phyloP scores from a whole-genome alignment of 192 early-diverging fungal genomes.

The Hyaloraphidium curvatum region DNA sequence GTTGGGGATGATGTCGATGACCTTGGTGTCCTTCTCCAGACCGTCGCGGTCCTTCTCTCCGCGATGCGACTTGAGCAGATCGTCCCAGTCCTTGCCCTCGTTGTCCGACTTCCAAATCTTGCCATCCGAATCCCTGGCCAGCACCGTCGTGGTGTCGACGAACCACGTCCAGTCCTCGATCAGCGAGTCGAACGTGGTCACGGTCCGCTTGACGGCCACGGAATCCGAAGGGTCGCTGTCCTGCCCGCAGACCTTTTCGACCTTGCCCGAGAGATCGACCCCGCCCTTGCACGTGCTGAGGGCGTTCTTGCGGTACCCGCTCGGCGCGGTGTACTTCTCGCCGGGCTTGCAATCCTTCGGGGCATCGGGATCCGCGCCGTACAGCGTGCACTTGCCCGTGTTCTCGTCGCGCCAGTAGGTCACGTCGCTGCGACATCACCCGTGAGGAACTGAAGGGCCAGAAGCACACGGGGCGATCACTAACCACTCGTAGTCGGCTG shows the following conservation, averaged over 20 bases:
- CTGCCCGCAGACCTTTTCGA: constrained; percentile 50
- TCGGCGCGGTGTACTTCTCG: constrained; percentile 41
- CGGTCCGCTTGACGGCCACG: not conserved
- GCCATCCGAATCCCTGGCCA: constrained; percentile 41
- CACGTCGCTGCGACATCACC: not conserved
- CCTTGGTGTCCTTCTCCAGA: constrained; percentile 45
- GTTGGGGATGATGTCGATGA: constrained; percentile 12
- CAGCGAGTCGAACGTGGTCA: not conserved
- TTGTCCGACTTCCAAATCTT: constrained; percentile 77
- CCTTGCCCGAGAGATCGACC: constrained; percentile 32
- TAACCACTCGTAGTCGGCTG: not conserved
- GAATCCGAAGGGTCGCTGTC: not conserved
- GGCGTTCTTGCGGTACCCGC: constrained; percentile 63
- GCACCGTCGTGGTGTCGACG: not conserved
- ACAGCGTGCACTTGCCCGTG: not conserved
- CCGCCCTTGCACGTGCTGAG: constrained; percentile 61
- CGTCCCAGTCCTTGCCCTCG: constrained; percentile 56
- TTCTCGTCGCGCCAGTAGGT: not conserved
- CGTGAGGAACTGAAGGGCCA: not conserved
- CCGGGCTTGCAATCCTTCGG: constrained; percentile 50
- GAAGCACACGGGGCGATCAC: not conserved
- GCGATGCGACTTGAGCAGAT: constrained; percentile 17
- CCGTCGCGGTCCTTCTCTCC: constrained; percentile 11
- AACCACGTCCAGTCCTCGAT: not conserved
- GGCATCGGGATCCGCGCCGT: constrained; percentile 54